Percentiles rank a stretch among this genome's conserved stretches.
These are phyloP conservation scores for Psophocarpus tetragonolobus DNA, from an alignment of 306 rosid genomes.

Conservation along the genomic window DNA sequence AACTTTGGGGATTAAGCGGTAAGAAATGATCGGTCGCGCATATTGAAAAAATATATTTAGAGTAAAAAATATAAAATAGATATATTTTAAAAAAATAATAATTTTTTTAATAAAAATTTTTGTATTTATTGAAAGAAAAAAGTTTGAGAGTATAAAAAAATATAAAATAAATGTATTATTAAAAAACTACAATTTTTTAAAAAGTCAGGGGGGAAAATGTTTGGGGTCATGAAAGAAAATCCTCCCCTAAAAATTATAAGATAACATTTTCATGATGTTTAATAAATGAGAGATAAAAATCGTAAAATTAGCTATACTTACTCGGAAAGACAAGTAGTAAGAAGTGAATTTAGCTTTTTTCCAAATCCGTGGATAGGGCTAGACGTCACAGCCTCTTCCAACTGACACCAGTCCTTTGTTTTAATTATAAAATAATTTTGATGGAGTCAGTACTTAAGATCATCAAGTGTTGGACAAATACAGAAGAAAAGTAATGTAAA, in stretches of 20 bases:
- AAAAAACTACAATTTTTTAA: no score
- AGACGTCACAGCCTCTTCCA: constrained; percentile 64
- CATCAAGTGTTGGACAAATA: neutral
- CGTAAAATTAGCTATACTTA: constrained; percentile 43
- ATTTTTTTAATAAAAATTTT: no score
- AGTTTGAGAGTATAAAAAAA: no score
- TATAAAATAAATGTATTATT: no score
- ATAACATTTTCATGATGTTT: neutral
- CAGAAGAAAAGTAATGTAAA: constrained; percentile 1
- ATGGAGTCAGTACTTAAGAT: neutral
- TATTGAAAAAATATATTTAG: no score
- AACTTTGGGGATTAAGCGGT: neutral
- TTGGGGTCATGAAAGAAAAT: no score
- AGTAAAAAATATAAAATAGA: no score
- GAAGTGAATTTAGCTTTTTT: constrained; percentile 65
- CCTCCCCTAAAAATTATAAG: no score
- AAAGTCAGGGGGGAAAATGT: no score
- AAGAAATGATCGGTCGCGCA: no score
- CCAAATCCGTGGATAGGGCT: constrained; percentile 69
- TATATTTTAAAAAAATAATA: no score
- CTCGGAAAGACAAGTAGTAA: constrained; percentile 61
- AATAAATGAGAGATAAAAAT: constrained; percentile 6
- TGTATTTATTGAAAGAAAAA: no score
- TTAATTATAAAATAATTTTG: constrained; percentile 22
- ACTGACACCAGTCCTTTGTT: constrained; percentile 64